Base-by-base conservation (phyloP, 164 flowering plant genomes). In the Stephania japonica region DNA sequence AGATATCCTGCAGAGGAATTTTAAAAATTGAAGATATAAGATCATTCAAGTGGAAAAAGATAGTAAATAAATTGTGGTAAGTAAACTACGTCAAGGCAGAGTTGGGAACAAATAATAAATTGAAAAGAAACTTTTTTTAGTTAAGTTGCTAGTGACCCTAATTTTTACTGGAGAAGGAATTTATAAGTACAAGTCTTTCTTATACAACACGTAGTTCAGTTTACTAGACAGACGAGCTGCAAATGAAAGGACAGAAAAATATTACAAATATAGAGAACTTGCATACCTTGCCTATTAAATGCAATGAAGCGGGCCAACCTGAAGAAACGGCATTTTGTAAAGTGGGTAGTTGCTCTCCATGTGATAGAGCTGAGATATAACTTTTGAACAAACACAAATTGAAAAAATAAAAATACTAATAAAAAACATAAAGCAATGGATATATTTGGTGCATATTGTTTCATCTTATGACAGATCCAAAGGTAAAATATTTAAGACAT, bases 281-380 rank as follows among this genome's bases (percentile, higher is more conserved):
- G 92, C 99, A 75, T 84, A 94, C 99, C 99, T 94, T 94, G 70
- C 99, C 97, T 79, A 94, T 94, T 82, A 94, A 82, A 82, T 94
- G 99, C 12, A 92, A 76, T 49, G 99, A 89, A 65, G 94, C 94
- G 76, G 99, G 99, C 97, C 99, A 94, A 70, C 97, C 99, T 50
- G 85, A 84, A 68, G 90, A 85, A 78, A 87, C 78, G 66, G 95
- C 96, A 70, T 71, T 78, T 74, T 88, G 85, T 79, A 94, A 83
- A 85, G 76, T 77, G 72, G 85, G 84, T 64, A 80, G 82, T 74
- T 86, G 85, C 61, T 85, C 70, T 62, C 76, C 89, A 67, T 87
- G 89, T 69, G 83, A 81, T 27, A 91, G 78, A 71, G 99, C 95
- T 67, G 97, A 94, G 70, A 94, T 74, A 81, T 94, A 94, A 66